Base-by-base conservation (phyloP, 139 green algal species). In the Dunaliella sp. region DNA sequence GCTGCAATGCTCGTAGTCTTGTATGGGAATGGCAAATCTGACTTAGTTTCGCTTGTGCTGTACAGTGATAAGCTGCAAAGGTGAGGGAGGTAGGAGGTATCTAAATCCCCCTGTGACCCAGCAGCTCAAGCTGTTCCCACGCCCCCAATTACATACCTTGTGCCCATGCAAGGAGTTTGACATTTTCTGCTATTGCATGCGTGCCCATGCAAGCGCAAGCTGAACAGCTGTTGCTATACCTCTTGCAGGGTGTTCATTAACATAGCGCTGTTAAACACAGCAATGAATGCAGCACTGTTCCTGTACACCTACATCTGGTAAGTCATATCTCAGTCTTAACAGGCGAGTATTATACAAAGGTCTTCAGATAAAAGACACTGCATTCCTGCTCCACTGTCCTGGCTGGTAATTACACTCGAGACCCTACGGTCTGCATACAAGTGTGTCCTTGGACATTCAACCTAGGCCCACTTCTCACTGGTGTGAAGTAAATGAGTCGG, bases 251-350 rank as follows among this genome's bases (percentile, higher is more conserved):
- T 83, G 2, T 32, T 83, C 78, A 65, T 65, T 22, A 38, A 59
- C 34, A 58, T 83, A 31, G 78, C 31, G 3, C 35, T 83, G 7
- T 36, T 83, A 1, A 72, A 65, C 78, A 1, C 38, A 24, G 34
- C 3, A 34, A 36, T 83, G 21, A 83, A 83, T 65, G 36, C 35
- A 24, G 78, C 35, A 28, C 78, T 83, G 2, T 83, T 83, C 78
- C 38, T 65, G 32, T 83, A 83, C 78, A 37, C 65, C 21, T 83
- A 83, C 35, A 31, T 83, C 22, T 83, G 78, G 73, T 78, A 22
- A 32, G 73, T 36, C n/a, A n/a, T n/a, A n/a, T n/a, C n/a, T n/a
- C n/a, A n/a, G n/a, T n/a, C n/a, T n/a, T n/a, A n/a, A n/a, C n/a
- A n/a, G n/a, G n/a, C n/a, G n/a, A n/a, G n/a, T n/a, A n/a, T n/a